These are phyloP conservation scores for Xeromyces bisporus DNA, from an alignment of 495 filamentous ascomycete genomes.

Conservation along the genomic window DNA sequence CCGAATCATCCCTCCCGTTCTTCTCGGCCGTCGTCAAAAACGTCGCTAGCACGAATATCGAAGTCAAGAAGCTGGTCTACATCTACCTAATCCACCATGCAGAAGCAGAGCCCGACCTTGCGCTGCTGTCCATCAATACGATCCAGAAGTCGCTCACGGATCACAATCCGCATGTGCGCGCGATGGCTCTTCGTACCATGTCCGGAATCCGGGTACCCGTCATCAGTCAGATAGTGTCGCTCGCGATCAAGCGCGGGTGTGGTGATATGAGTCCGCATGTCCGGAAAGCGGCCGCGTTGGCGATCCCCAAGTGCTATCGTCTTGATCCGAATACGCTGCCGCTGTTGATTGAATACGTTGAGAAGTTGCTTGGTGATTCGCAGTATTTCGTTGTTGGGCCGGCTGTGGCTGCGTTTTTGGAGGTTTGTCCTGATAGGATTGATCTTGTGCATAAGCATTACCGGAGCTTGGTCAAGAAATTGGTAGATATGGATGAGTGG, in stretches of 20 bases:
- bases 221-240: conserved; percentile 95
- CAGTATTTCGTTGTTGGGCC: conserved; percentile 93
- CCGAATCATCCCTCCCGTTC: conserved; percentile 64
- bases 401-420: conserved; percentile 74
- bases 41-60: conserved; percentile 73
- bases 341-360: conserved; percentile 65
- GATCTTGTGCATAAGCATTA: conserved; percentile 87
- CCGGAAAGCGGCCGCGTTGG: conserved; percentile 76
- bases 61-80: conserved; percentile 95
- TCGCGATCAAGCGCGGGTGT: conserved; percentile 82
- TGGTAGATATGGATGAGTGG: conserved; percentile 99
- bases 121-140: conserved; percentile 90
- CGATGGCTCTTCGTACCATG: conserved; percentile 86
- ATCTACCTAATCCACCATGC: conserved; percentile 94
- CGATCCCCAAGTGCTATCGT: conserved; percentile 96
- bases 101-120: conserved; percentile 85
- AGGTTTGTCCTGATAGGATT: conserved; percentile 71
- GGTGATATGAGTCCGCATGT: conserved; percentile 92
- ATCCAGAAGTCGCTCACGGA: conserved; percentile 96
- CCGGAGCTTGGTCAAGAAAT: conserved; percentile 61
- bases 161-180: conserved; percentile 72
- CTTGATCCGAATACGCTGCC: conserved; percentile 75
- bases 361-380: conserved; percentile 62
- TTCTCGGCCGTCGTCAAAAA: conserved; percentile 96
- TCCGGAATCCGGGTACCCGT: conserved; percentile 89